Evolutionary conservation across 345 rosid genomes (phyloP), one percentile per base, ranked within the genome.

Genomic region (Turnera subulata): DNA sequence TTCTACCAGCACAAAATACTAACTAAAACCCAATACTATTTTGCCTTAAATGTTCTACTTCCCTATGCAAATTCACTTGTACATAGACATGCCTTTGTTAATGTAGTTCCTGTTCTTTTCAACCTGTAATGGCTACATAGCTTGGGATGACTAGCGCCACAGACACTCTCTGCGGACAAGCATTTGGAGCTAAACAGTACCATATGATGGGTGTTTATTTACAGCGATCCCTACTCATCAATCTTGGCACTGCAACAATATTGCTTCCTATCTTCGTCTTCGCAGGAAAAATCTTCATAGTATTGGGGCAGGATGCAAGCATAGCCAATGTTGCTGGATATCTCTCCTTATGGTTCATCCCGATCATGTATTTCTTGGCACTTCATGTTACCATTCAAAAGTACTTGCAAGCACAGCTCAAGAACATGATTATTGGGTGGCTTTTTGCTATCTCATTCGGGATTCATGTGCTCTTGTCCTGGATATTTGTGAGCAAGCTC

Each of bases 71-170:
- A 22, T 21, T 39, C 12, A 38, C 20, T 38, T 8, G 35, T 15
- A 40, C 17, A 4, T 38, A 6, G 2, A 22, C 20, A 6, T 29
- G 45, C 24, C 11, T 26, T 45, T 24, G 33, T 21, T 42, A 49
- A 29, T 29, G n/a, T n/a, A n/a, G n/a, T n/a, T n/a, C n/a, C n/a
- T n/a, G n/a, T n/a, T n/a, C n/a, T n/a, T n/a, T n/a, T n/a, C n/a
- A n/a, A n/a, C n/a, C n/a, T n/a, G n/a, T n/a, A n/a, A n/a, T n/a
- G n/a, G n/a, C n/a, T n/a, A n/a, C n/a, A 56, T 38, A 76, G 80
- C 18, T 68, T n/a, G 80, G 80, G 18, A 76, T 72, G 77, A 67
- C 68, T 11, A 76, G 80, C 14, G 80, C 80, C 6, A 63, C 76
- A 0, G 80, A 76, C 33, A 76, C 77, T 7, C 53, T 76, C n/a